Evolutionary conservation across 2,329 filamentous ascomycete species (phyloP), one percentile per base, ranked within the genome.

Genomic region (Aspergillus pseudonomiae): DNA sequence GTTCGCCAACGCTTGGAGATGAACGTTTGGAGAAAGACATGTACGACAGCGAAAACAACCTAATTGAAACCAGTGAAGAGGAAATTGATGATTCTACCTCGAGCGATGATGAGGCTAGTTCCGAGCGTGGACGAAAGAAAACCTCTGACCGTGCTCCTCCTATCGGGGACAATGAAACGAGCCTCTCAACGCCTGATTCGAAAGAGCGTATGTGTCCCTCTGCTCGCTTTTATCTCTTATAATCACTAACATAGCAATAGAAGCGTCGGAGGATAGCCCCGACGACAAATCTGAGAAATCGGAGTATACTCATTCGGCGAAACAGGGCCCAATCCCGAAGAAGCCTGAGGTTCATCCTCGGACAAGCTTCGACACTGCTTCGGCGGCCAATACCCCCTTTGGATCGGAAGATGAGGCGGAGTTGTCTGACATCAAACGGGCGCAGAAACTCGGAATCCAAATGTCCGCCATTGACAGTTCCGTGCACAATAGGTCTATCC

Each of bases 381-480:
- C 90, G 80, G 80, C 81, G 34, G 68, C 82, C 48, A 83, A 83
- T 4, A 88, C 86, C 0, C 87, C 88, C 0, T 85, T 93, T 62
- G 91, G 93, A 66, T 96, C 93, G 2, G 95, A 98, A 63, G 90
- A 93, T 36, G 93, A 97, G 75, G 90, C 90, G 28, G 92, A 96
- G 62, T 83, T 94, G 56, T 89, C 88, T 32, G 94, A 97, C 69
- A 92, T 98, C 70, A 92, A 91, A 77, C 88, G 90, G 39, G 95
- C 95, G 0, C 95, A 98, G 77, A 92, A 91, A 67, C 85, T 99
- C 56, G 86, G 89, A 1, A 86, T 98, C 65, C 89, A 89, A 57
- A 89, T 94, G 79, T 97, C 93, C 0, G 86, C 90, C 7, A 89
- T 97, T 50, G 80, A 83, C 65, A 88, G 91, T 65, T 90, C 89